phyloP scores from a whole-genome alignment of 1,284 basidiomycete species.

The Ceratobasidium sp. region DNA sequence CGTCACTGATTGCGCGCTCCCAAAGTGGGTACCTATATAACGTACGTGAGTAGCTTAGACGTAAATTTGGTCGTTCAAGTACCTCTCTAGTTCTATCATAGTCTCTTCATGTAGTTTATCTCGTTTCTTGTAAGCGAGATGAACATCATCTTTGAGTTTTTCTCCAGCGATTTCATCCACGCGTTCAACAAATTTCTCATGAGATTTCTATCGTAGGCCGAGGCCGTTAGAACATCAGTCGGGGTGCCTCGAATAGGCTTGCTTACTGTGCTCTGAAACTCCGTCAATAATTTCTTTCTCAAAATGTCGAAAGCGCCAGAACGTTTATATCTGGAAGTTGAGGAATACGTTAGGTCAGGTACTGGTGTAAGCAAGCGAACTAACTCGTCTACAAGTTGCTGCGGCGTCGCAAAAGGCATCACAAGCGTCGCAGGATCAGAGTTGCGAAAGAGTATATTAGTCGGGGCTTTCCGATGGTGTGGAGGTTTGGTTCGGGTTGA shows the following conservation, averaged over 20 bases:
- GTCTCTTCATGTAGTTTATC: slow-evolving; percentile 40
- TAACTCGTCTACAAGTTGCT: slow-evolving; percentile 38
- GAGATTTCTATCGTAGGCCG: slow-evolving; percentile 22
- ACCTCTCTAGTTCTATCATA: slow-evolving; percentile 39
- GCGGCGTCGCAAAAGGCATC: slow-evolving; percentile 37
- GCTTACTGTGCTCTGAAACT: slow-evolving; percentile 37
- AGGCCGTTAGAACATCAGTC: neutral
- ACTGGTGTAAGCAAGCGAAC: neutral
- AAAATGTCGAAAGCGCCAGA: slow-evolving; percentile 37
- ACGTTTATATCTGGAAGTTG: slow-evolving; percentile 25
- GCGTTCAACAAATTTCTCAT: slow-evolving; percentile 38
- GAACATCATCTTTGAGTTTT: slow-evolving; percentile 38
- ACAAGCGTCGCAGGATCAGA: neutral
- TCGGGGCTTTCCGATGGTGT: too few species aligned
- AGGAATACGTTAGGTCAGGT: neutral
- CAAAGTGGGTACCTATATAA: slow-evolving; percentile 30
- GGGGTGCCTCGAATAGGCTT: too few species aligned
- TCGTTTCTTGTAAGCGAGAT: slow-evolving; percentile 39
- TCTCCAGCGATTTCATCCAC: slow-evolving; percentile 39
- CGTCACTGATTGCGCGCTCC: slow-evolving; percentile 38
- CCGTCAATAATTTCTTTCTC: slow-evolving; percentile 29
- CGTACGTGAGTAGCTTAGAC: neutral
- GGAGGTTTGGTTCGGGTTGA: too few species aligned
- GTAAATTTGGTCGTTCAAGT: neutral
- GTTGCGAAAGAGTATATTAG: too few species aligned